Percentiles rank a stretch among this genome's conserved stretches.
These are phyloP conservation scores for Rhodocollybia butyracea DNA, from an alignment of 768 basidiomycete genomes.

Conservation along the genomic window DNA sequence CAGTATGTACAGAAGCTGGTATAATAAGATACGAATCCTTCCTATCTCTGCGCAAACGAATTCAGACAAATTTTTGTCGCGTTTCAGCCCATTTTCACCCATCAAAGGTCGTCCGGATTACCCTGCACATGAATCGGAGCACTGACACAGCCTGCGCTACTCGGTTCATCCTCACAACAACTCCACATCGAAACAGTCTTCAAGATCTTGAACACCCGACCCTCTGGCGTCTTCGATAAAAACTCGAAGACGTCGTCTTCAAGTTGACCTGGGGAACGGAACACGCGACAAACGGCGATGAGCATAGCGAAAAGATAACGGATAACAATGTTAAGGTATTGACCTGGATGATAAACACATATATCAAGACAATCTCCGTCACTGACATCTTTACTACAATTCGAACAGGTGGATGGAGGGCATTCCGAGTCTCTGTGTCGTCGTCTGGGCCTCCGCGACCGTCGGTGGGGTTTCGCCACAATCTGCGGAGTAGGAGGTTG, in stretches of 20 bases:
- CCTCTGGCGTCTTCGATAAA: conserved; percentile 31
- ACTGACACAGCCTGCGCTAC: conserved; percentile 32
- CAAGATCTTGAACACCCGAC: conserved; percentile 25
- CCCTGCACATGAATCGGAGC: conserved; percentile 16
- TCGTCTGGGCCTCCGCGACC: neutral
- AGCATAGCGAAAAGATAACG: neutral
- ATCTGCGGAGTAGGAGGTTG: conserved; percentile 10
- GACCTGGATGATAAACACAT: conserved; percentile 40
- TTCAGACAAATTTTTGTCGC: too few species aligned
- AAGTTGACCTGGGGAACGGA: conserved; percentile 27
- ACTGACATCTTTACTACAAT: conserved; percentile 16
- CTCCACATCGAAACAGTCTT: conserved; percentile 43
- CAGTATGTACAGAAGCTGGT: too few species aligned
- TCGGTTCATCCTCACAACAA: conserved; percentile 42
- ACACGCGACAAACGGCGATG: neutral
- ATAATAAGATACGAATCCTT: too few species aligned
- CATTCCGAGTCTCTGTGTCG: neutral
- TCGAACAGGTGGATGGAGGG: conserved; percentile 13
- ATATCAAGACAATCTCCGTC: neutral
- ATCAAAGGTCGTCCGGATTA: too few species aligned
- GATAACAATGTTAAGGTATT: too few species aligned
- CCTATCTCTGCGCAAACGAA: too few species aligned
- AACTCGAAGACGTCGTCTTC: conserved; percentile 40
- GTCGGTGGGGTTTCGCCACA: neutral
- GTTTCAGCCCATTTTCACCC: too few species aligned